Base-by-base conservation (phyloP, 805 yeast species). In the Sungouiella thailandica region DNA sequence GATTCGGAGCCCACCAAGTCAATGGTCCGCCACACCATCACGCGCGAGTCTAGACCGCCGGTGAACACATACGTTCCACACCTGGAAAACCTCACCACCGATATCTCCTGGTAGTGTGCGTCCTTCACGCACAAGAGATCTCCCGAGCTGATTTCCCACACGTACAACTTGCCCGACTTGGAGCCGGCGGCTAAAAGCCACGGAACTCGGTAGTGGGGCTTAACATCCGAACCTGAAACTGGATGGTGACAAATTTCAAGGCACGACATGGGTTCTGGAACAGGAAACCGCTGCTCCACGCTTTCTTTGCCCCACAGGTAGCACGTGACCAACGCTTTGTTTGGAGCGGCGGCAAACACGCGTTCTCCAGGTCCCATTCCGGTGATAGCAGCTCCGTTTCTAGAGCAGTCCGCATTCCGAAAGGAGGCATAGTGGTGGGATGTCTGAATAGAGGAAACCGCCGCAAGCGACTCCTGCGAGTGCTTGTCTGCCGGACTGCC, bases 121-220 rank as follows among this genome's bases (percentile, higher is more conserved):
- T 84, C 89, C 50, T 76, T 78, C 4, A 78, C 94, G 29, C 74
- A 66, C 16, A 89, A 50, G 29, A 93, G 65, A 16, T 75, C 59
- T 0, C 97, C 97, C 2, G 93, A 81, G 7, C 70, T 57, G 32
- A 89, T 52, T 47, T 87, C 95, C 97, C 97, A 90, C 1, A 89
- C 57, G 51, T 83, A 83, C 11, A 93, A 42, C 44, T 79, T 74
- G 9, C 97, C 97, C n/a, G 80, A 51, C 38, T 65, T 53, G 34
- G 93, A 70, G 39, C 90, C 88, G 28, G 82, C 95, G 5, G 78
- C 80, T 17, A 93, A 57, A 25, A 84, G 52, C 71, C 83, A 80
- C 11, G 28, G 82, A 24, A 71, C 50, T 41, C 74, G 61, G 52
- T 68, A 72, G 28, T 52, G 58, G 4, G 78, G 70, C 17, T 28